Evolutionary conservation across 164 flowering plant genomes (phyloP), one percentile per base, ranked within the genome.

Genomic region (Platanus orientalis): DNA sequence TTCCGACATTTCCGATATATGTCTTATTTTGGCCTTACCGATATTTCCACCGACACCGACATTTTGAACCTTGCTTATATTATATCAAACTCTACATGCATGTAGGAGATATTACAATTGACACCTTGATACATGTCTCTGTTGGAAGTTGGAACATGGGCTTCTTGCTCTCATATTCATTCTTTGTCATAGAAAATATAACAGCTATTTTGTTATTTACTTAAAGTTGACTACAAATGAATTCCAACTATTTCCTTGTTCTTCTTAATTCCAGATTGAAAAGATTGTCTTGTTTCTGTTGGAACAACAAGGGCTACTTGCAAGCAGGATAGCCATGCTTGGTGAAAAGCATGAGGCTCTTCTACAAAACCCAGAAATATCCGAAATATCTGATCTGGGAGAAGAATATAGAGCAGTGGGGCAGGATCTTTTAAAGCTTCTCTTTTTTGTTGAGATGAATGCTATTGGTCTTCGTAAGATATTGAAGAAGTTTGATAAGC

Each of bases 401-500:
- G 91, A 85, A 71, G 74, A 75, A 34, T 89, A 89, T 61, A 75
- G 85, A 78, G 83, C 52, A 54, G 83, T 78, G 14, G 94, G 90
- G n/a, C 68, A 62, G 13, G 93, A 89, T 74, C 87, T 89, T 51
- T 62, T 89, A 42, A 80, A 63, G 83, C 87, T 89, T 61, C 86
- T 89, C 39, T 73, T 34, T 74, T 89, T 85, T 66, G 80, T 87
- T 58, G 93, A 87, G 71, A 73, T 87, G 67, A 89, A 89, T 83
- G 96, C 96, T 47, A 75, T 75, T 73, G 93, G 96, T 34, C 44
- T 87, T 54, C 76, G 92, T 1, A 89, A 89, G 77, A 87, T 89
- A 64, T 57, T 89, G 77, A 89, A 89, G 74, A 87, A 89, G 71
- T 85, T 89, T 53, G 96, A 89, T 60, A 89, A 89, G 69, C 86